Evolutionary conservation across 176 grass and related monocot genomes (phyloP), one percentile per base, ranked within the genome.

Genomic region (Oryza glumipatula): DNA sequence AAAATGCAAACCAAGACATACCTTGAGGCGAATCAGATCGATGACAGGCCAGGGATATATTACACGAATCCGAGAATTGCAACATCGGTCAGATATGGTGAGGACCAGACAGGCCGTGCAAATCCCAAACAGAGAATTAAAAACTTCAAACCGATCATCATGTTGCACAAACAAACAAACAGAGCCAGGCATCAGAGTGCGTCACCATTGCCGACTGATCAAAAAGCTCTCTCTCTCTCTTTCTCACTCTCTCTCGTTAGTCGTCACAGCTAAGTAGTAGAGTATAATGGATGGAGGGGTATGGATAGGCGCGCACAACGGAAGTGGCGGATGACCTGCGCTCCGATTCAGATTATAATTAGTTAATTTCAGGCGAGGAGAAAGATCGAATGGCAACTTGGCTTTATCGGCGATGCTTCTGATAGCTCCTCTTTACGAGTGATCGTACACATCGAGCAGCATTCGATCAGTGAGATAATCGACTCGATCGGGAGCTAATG

Each of bases 381-480:
- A 75, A 89, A 9, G 76, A 84, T 89, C 75, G 75, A 79, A 79
- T 68, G 58, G 45, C 84, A 54, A 44, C 44, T 86, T 60, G 21
- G 48, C 80, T 46, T 73, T 78, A 38, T 65, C 21, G 47, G 80
- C 6, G 16, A 46, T 64, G 68, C 23, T 46, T 17, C 9, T 24
- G 28, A 3, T 19, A 12, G 9, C 2, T 12, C 41, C 54, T 54
- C 16, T 13, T 38, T 39, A 35, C 7, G 72, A 30, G 14, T 14
- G 49, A 35, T 60, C 54, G 8, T 60, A 60, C 6, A 60, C 2
- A 61, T 61, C 19, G 21, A 61, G 19, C 9, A 22, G 56, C 7
- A 61, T 61, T 61, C 9, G 2, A n/a, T 9, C 21, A 22, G 7
- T 22, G 21, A 61, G 17, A 22, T 61, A 61, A 61, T 22, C 56